These are phyloP conservation scores for Eremomyces bilateralis DNA, from an alignment of 495 filamentous ascomycete species.

Conservation along the genomic window DNA sequence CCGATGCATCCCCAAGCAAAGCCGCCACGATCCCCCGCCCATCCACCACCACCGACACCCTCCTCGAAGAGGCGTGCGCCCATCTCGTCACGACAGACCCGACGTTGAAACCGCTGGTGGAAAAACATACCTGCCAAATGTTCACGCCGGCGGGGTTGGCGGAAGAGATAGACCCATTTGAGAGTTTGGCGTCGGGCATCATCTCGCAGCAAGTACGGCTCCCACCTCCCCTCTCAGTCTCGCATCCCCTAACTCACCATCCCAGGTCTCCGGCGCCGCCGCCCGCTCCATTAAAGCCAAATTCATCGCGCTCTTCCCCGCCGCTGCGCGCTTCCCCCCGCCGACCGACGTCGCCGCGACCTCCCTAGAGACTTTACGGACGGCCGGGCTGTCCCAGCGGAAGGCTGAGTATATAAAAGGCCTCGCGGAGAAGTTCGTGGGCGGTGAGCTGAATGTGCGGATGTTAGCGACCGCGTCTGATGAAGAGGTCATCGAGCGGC, in stretches of 20 bases:
- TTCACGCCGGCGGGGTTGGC: conserved; percentile 67
- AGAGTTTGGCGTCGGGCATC: conserved; percentile 59
- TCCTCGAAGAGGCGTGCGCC: conserved; percentile 56
- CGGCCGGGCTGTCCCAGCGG: conserved; percentile 70
- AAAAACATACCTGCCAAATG: conserved; percentile 48
- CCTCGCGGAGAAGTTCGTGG: conserved; percentile 57
- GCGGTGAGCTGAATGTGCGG: conserved; percentile 48
- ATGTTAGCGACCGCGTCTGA: conserved; percentile 59
- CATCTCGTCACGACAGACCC: conserved; percentile 61
- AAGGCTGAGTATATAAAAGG: conserved; percentile 91
- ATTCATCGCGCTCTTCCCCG: conserved; percentile 58
- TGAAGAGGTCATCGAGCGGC: conserved; percentile 59
- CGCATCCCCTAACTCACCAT: neutral
- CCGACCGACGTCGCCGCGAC: conserved; percentile 45
- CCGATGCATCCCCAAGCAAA: conserved; percentile 37
- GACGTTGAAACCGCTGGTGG: conserved; percentile 49
- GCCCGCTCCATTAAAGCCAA: conserved; percentile 70
- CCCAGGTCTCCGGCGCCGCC: conserved; percentile 61
- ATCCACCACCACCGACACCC: conserved; percentile 42
- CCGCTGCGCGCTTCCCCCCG: conserved; percentile 38
- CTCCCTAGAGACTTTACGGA: conserved; percentile 41
- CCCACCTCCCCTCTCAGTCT: neutral
- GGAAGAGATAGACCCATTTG: conserved; percentile 75
- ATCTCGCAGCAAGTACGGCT: conserved; percentile 59
- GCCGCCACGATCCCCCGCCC: conserved; percentile 18